phyloP scores from a whole-genome alignment of 495 filamentous ascomycete species.

The Penicillium verhagenii region DNA sequence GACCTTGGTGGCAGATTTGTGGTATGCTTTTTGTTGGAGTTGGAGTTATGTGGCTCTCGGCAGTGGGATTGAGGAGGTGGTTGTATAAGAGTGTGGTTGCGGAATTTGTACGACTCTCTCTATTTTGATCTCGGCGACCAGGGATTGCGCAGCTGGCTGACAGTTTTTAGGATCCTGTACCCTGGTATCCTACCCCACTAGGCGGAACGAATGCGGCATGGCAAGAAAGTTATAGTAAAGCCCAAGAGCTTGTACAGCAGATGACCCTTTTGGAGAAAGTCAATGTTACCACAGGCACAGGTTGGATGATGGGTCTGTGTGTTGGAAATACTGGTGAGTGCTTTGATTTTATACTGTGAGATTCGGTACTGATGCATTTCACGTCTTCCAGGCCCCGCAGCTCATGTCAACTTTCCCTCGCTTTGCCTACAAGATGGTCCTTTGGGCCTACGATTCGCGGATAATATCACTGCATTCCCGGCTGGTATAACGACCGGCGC shows the following conservation, averaged over 20 bases:
- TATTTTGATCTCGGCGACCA: background rate
- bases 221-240: conserved; percentile 79
- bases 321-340: conserved; percentile 78
- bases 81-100: background rate
- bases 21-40: conserved; percentile 12
- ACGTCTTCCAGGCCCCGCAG: conserved; percentile 52
- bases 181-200: conserved; percentile 81
- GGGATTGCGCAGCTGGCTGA: background rate
- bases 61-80: conserved; percentile 14
- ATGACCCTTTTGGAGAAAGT: conserved; percentile 94
- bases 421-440: conserved; percentile 92
- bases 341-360: background rate
- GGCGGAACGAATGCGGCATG: conserved; percentile 75
- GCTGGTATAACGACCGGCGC: conserved; percentile 83
- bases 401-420: conserved; percentile 72
- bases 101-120: conserved; percentile 21
- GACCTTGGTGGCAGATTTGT: conserved; percentile 22
- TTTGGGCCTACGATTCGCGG: conserved; percentile 72
- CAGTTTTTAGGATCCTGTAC: conserved; percentile 48
- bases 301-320: conserved; percentile 87
- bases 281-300: conserved; percentile 89
- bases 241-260: conserved; percentile 68
- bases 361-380: background rate
- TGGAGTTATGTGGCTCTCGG: conserved; percentile 19
- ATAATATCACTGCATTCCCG: conserved; percentile 76